Evolutionary conservation across 805 yeast genomes (phyloP).

Genomic region (Lipomyces kockii): DNA sequence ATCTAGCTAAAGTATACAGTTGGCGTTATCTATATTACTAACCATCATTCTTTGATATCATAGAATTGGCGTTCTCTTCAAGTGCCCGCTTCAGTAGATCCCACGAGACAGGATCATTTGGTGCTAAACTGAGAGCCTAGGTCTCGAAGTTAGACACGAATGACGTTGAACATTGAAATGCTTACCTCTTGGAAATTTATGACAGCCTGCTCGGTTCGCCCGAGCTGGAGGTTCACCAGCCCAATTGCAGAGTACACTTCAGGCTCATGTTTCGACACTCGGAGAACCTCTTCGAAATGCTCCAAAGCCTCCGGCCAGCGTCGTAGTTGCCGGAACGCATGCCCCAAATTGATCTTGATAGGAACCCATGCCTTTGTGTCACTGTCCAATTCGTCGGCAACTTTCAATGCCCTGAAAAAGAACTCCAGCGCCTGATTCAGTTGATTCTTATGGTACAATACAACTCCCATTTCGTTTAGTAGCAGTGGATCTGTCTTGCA

Average conservation of each 20-base stretch:
- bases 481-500: slow-evolving; percentile 87
- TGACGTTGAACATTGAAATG: neutral
- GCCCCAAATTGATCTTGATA: slow-evolving; percentile 85
- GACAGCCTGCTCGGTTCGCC: slow-evolving; percentile 67
- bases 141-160: neutral
- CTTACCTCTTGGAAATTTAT: slow-evolving; percentile 66
- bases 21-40: neutral
- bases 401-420: slow-evolving; percentile 70
- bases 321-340: slow-evolving; percentile 73
- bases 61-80: slow-evolving; percentile 33
- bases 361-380: slow-evolving; percentile 85
- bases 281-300: slow-evolving; percentile 77
- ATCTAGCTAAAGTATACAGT: neutral
- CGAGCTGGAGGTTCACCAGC: slow-evolving; percentile 72
- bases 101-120: slow-evolving; percentile 81
- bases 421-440: slow-evolving; percentile 69
- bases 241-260: slow-evolving; percentile 86
- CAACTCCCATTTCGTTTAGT: slow-evolving; percentile 90
- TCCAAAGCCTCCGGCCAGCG: slow-evolving; percentile 67
- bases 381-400: slow-evolving; percentile 69
- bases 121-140: slow-evolving; percentile 70
- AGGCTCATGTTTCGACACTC: slow-evolving; percentile 69
- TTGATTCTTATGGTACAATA: slow-evolving; percentile 77
- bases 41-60: neutral
- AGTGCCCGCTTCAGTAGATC: slow-evolving; percentile 78